Evolutionary conservation across 352 stramenopile species (phyloP).

Genomic region (Blastocystis sp.): DNA sequence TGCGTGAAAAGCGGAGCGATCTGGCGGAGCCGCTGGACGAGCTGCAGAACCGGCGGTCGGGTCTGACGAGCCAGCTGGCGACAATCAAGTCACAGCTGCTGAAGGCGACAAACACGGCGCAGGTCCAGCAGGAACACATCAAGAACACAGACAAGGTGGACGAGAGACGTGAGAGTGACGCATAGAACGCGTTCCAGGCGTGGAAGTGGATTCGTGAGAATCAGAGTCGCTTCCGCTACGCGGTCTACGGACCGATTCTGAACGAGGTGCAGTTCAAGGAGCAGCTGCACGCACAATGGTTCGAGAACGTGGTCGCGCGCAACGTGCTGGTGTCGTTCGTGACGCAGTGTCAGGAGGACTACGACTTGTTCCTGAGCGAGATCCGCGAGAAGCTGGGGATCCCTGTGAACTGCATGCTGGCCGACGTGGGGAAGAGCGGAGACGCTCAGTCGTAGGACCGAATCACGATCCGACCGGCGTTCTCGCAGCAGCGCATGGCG

Average conservation of each 20-base stretch:
- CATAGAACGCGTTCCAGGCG: not conserved
- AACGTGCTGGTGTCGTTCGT: conserved; percentile 26
- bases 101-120: not conserved
- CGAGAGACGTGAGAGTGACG: not conserved
- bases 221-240: not conserved
- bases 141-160: not conserved
- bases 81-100: not conserved
- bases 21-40: not conserved
- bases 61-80: not conserved
- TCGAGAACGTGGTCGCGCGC: conserved; percentile 7
- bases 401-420: not conserved
- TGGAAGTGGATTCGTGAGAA: conserved; percentile 5
- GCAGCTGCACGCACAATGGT: not conserved
- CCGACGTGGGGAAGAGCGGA: not conserved
- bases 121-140: not conserved
- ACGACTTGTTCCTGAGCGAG: not conserved
- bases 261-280: conserved; percentile 21
- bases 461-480: not conserved
- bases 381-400: not conserved
- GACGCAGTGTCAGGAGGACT: conserved; percentile 13
- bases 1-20: not conserved
- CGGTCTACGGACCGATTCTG: conserved; percentile 27
- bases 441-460: not conserved
- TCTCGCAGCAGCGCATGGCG: not conserved
- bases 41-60: not conserved